phyloP scores from a whole-genome alignment of 805 yeast genomes.

The Candida lessepsii region DNA sequence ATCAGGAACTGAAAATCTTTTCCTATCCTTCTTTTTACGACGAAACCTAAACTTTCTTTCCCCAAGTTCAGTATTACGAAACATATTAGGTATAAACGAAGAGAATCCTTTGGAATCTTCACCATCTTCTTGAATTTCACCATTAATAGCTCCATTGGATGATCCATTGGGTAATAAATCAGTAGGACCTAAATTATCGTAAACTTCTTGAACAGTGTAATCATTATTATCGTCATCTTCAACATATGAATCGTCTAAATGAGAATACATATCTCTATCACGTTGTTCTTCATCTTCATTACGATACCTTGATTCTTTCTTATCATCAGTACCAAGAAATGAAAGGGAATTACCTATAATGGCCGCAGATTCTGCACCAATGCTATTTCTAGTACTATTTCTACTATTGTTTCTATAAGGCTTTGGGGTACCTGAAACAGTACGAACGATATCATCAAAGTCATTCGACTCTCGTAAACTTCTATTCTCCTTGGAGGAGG shows the following conservation, averaged over 20 bases:
- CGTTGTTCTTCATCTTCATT: constrained; percentile 29
- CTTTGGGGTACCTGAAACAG: constrained; percentile 9
- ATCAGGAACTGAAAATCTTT: constrained; percentile 17
- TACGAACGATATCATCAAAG: constrained; percentile 16
- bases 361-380: neutral
- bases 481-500: constrained; percentile 3
- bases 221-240: constrained; percentile 1
- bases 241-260: neutral
- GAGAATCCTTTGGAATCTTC: constrained; percentile 10
- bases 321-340: constrained; percentile 31
- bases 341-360: constrained; percentile 27
- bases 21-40: constrained; percentile 22
- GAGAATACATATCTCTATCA: constrained; percentile 12
- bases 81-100: constrained; percentile 19
- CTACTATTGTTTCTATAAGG: too few relatives aligned
- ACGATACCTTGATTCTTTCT: constrained; percentile 30
- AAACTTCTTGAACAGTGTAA: neutral
- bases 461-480: constrained; percentile 15
- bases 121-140: neutral
- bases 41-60: constrained; percentile 20
- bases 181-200: too few relatives aligned
- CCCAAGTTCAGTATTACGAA: constrained; percentile 5
- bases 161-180: too few relatives aligned
- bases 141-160: neutral
- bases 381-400: neutral